phyloP scores from a whole-genome alignment of 192 early-diverging fungal genomes.

The Coemansia sp. region DNA sequence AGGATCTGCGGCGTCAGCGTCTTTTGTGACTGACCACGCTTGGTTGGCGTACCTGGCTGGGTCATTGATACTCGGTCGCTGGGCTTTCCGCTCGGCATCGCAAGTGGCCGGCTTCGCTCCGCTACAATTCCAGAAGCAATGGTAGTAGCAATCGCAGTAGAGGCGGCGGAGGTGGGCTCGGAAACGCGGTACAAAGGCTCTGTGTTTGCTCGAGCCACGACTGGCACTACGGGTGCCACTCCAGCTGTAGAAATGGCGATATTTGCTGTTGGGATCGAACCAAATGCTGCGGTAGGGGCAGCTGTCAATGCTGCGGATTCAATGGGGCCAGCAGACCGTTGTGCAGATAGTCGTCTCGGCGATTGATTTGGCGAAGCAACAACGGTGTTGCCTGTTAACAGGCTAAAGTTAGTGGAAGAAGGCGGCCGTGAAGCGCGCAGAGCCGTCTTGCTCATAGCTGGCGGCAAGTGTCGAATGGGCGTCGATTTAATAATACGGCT shows the following conservation, averaged over 20 bases:
- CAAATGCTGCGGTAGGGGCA: background rate
- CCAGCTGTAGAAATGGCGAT: background rate
- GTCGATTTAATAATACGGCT: background rate
- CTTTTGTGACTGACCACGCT: constrained; percentile 41
- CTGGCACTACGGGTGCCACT: background rate
- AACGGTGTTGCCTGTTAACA: constrained; percentile 38
- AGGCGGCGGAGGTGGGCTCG: background rate
- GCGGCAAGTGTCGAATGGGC: constrained; percentile 9
- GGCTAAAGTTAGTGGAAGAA: constrained; percentile 13
- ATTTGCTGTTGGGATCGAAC: background rate
- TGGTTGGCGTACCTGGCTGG: constrained; percentile 34
- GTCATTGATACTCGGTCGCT: constrained; percentile 15
- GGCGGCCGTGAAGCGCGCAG: constrained; percentile 18
- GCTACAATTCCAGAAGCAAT: background rate
- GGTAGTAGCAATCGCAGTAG: background rate
- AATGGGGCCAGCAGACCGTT: background rate
- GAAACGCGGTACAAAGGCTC: constrained; percentile 30
- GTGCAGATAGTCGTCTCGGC: constrained; percentile 7
- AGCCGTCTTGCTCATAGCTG: constrained; percentile 4
- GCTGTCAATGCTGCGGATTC: constrained; percentile 6
- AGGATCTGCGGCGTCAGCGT: constrained; percentile 51
- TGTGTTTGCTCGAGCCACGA: constrained; percentile 37
- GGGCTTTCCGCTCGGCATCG: background rate
- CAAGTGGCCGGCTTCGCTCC: background rate
- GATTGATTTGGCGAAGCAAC: constrained; percentile 47